Evolutionary conservation across 345 rosid genomes (phyloP).

Genomic region (Eucalyptus shirleyi): DNA sequence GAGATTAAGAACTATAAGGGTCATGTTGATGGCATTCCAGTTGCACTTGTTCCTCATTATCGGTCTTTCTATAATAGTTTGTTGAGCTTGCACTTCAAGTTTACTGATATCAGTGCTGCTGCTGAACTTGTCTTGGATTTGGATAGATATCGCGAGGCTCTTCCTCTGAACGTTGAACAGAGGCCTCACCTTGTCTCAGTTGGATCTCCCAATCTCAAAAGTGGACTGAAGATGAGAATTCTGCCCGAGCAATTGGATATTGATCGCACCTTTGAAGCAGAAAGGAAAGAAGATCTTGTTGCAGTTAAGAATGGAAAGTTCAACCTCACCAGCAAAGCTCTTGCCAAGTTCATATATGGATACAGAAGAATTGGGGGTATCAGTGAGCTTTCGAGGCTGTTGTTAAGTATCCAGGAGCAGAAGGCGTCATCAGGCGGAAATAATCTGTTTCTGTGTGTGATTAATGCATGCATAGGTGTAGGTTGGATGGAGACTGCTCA

Average conservation of each 20-base stretch:
- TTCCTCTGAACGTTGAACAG: slow-evolving; percentile 2
- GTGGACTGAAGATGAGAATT: slow-evolving; percentile 48
- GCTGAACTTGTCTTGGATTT: slow-evolving; percentile 42
- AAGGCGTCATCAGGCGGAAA: neutral
- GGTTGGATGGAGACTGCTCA: slow-evolving; percentile 84
- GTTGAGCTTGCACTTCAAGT: slow-evolving; percentile 60
- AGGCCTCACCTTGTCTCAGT: slow-evolving; percentile 45
- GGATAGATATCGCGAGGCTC: slow-evolving; percentile 9
- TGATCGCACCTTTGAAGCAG: slow-evolving; percentile 26
- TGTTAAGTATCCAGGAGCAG: slow-evolving; percentile 22
- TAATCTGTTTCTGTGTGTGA: slow-evolving; percentile 29
- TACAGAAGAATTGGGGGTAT: slow-evolving; percentile 38
- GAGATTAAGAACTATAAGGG: slow-evolving; percentile 64
- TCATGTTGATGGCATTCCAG: slow-evolving; percentile 27
- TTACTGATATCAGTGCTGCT: slow-evolving; percentile 63
- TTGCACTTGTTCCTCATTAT: slow-evolving; percentile 36
- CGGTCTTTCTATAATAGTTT: slow-evolving; percentile 45
- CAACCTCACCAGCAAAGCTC: slow-evolving; percentile 29
- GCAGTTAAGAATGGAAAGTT: slow-evolving; percentile 35
- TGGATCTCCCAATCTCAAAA: slow-evolving; percentile 55
- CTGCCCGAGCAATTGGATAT: slow-evolving; percentile 38
- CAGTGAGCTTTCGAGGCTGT: slow-evolving; percentile 40
- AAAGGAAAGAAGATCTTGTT: slow-evolving; percentile 23
- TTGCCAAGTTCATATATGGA: slow-evolving; percentile 54
- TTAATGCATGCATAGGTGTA: slow-evolving; percentile 42